These are phyloP conservation scores for Rutstroemia sp. DNA, from an alignment of 2,329 filamentous ascomycete genomes.

Conservation along the genomic window DNA sequence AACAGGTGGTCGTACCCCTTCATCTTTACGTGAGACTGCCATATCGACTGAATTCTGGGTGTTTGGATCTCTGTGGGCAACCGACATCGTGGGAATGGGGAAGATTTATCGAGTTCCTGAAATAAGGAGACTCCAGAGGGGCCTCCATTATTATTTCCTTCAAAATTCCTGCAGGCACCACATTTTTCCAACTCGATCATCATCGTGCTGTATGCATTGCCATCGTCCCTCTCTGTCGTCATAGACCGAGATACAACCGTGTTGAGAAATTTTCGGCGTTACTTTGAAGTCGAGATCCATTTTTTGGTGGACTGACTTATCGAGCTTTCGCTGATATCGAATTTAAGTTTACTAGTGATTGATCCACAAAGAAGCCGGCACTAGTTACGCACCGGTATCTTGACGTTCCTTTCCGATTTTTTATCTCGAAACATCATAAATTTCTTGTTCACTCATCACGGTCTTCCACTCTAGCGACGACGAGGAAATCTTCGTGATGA, in stretches of 20 bases:
- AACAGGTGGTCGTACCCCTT: background rate
- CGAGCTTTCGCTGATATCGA: background rate
- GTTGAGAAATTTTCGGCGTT: slow-evolving; percentile 11
- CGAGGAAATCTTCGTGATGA: background rate
- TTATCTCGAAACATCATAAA: background rate
- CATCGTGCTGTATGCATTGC: slow-evolving; percentile 5
- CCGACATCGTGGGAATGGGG: background rate
- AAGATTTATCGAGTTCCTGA: slow-evolving; percentile 10
- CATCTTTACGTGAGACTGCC: background rate
- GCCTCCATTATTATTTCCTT: background rate
- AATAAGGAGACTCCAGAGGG: slow-evolving; percentile 3
- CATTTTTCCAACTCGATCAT: background rate
- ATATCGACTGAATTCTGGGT: background rate
- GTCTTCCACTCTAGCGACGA: background rate
- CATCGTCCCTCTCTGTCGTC: slow-evolving; percentile 13
- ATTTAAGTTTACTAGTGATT: background rate
- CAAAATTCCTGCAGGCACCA: background rate
- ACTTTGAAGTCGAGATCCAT: slow-evolving; percentile 5
- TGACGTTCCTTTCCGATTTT: background rate
- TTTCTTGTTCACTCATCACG: background rate
- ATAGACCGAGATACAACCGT: slow-evolving; percentile 20
- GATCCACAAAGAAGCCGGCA: slow-evolving; percentile 10
- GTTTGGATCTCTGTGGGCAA: background rate
- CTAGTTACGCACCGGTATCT: background rate
- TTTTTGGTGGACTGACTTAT: slow-evolving; percentile 8